Evolutionary conservation across 148 eudicot species (phyloP).

Genomic region (Cornus controversa): DNA sequence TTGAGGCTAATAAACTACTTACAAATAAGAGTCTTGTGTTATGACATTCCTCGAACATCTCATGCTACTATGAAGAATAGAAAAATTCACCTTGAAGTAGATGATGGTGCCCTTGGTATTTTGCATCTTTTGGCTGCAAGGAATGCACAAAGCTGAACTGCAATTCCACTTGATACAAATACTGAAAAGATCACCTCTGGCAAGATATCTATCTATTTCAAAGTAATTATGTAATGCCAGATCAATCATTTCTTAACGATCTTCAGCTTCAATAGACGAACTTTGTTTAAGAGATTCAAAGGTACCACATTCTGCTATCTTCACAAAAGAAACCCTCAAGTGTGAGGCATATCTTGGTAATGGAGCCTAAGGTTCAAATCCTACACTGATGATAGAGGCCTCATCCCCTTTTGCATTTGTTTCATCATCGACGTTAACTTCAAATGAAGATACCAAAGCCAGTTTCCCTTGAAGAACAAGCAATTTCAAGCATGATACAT

Average conservation of each 20-base stretch:
- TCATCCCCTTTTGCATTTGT: conserved; percentile 28
- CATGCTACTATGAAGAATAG: conserved; percentile 14
- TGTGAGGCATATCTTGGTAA: conserved; percentile 83
- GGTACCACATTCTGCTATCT: conserved; percentile 82
- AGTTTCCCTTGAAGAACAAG: conserved; percentile 69
- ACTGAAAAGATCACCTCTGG: conserved; percentile 75
- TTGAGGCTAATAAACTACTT: conserved; percentile 36
- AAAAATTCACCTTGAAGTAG: conserved; percentile 70
- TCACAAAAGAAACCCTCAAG: conserved; percentile 80
- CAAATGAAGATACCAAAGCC: conserved; percentile 61
- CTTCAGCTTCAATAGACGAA: conserved; percentile 74
- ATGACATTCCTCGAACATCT: conserved; percentile 7
- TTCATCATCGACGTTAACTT: conserved; percentile 31
- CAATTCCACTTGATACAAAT: conserved; percentile 78
- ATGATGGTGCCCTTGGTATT: conserved; percentile 42
- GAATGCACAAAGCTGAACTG: conserved; percentile 66
- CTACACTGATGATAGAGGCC: conserved; percentile 38
- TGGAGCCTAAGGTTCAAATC: conserved; percentile 62
- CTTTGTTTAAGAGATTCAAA: conserved; percentile 72
- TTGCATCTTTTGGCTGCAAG: conserved; percentile 55
- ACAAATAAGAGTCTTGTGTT: conserved; percentile 1
- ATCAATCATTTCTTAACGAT: conserved; percentile 88
- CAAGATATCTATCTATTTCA: conserved; percentile 71
- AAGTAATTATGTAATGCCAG: conserved; percentile 75
- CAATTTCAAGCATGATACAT: conserved; percentile 69